Conservation (phyloP, 2,329 filamentous ascomycete species). For the Ascosphaera pollenicola region DNA sequence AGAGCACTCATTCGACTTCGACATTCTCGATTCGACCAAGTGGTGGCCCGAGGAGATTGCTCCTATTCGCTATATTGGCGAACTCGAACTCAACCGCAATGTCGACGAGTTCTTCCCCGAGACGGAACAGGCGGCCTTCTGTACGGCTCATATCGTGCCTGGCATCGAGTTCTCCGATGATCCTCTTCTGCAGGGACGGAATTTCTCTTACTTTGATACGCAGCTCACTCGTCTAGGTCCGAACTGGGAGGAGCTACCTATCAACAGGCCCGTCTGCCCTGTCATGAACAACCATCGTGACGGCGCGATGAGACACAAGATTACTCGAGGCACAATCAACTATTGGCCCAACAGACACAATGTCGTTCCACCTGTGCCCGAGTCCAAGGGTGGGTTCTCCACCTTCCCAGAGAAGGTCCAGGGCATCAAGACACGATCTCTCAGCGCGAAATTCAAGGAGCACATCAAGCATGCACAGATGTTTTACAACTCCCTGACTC, state of each 20-base stretch:
- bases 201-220: conserved; percentile 33
- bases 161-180: conserved; percentile 61
- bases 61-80: conserved; percentile 55
- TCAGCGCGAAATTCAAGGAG: conserved; percentile 53
- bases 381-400: conserved; percentile 42
- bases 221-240: conserved; percentile 45
- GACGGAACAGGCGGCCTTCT: conserved; percentile 67
- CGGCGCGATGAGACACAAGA: conserved; percentile 48
- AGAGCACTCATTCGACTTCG: conserved; percentile 62
- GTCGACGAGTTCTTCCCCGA: conserved; percentile 65
- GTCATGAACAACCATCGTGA: conserved; percentile 61
- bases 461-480: conserved; percentile 59
- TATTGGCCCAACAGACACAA: conserved; percentile 60
- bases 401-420: conserved; percentile 43
- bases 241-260: conserved; percentile 58
- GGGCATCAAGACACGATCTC: conserved; percentile 44
- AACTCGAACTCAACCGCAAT: conserved; percentile 59
- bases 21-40: conserved; percentile 69
- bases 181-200: conserved; percentile 50
- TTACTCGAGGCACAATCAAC: conserved; percentile 51
- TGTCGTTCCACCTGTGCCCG: conserved; percentile 37
- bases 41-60: conserved; percentile 62
- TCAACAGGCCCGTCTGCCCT: conserved; percentile 53
- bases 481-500: conserved; percentile 58
- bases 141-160: conserved; percentile 56